Percentiles rank a stretch among this genome's conserved stretches.
phyloP scores from a whole-genome alignment of 345 rosid genomes.

The Citrus glauca region DNA sequence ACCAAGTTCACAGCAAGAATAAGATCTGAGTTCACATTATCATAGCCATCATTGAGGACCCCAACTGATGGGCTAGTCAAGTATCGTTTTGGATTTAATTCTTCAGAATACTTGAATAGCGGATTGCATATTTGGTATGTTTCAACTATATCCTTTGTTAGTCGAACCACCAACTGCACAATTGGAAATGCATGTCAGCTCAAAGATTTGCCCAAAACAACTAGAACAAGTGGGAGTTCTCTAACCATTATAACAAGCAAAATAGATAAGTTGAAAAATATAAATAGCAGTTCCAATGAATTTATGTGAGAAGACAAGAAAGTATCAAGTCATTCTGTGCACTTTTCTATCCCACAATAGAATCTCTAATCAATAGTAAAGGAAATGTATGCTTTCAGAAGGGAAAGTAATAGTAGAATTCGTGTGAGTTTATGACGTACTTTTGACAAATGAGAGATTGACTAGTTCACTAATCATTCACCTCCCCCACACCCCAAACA shows the following conservation, averaged over 20 bases:
- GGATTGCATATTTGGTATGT: conserved; percentile 90
- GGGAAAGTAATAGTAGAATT: neutral
- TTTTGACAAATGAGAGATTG: neutral
- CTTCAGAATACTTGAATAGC: conserved; percentile 84
- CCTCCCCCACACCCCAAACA: neutral
- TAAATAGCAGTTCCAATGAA: conserved; percentile 7
- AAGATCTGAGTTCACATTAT: conserved; percentile 93
- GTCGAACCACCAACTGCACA: conserved; percentile 79
- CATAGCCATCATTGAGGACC: conserved; percentile 89
- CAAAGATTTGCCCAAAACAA: conserved; percentile 12
- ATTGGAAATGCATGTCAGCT: conserved; percentile 22
- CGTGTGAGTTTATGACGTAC: neutral
- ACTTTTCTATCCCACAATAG: neutral
- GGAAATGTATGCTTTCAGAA: neutral
- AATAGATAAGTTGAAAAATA: neutral
- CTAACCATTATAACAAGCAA: conserved; percentile 1
- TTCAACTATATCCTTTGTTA: conserved; percentile 82
- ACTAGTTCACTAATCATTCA: neutral
- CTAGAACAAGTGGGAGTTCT: neutral
- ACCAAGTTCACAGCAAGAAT: conserved; percentile 75
- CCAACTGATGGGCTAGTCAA: conserved; percentile 94
- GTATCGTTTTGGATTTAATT: conserved; percentile 90
- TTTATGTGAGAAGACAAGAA: neutral
- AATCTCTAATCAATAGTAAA: neutral
- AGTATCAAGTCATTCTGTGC: conserved; percentile 2